Evolutionary conservation across 345 rosid species (phyloP).

Genomic region (Toxicodendron radicans): DNA sequence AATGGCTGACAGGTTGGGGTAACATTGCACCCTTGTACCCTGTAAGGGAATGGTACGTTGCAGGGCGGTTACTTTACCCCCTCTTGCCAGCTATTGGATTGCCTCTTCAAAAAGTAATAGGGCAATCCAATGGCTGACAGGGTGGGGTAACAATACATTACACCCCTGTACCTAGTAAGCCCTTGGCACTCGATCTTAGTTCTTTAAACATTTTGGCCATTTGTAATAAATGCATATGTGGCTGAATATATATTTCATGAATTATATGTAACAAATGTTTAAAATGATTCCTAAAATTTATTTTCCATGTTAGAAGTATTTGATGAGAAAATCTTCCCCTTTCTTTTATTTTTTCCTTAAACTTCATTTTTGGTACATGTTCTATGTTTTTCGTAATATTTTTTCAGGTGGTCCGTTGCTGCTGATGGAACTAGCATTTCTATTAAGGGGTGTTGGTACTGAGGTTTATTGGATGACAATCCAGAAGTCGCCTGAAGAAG

Average conservation of each 20-base stretch:
- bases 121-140: too few relatives aligned
- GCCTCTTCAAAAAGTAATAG: too few relatives aligned
- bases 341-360: not conserved
- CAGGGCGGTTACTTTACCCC: too few relatives aligned
- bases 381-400: not conserved
- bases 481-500: slow-evolving; percentile 36
- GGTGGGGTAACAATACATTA: too few relatives aligned
- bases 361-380: not conserved
- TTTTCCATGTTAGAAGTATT: slow-evolving; percentile 10
- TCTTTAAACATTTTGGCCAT: not conserved
- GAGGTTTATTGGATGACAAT: slow-evolving; percentile 52
- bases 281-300: not conserved
- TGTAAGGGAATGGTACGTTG: too few relatives aligned
- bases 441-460: slow-evolving; percentile 52
- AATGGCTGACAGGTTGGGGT: too few relatives aligned
- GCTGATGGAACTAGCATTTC: slow-evolving; percentile 58
- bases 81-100: too few relatives aligned
- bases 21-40: too few relatives aligned
- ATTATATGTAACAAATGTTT: too few relatives aligned
- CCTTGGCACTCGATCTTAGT: not conserved
- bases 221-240: not conserved
- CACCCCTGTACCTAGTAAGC: too few relatives aligned
- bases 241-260: not conserved
- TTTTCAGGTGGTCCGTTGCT: slow-evolving; percentile 51
- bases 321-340: not conserved